Percentiles rank a stretch among this genome's conserved stretches.
Evolutionary conservation across 225 moss, liverwort and hornwort genomes (phyloP).

Genomic region (Sphagnum contortum): DNA sequence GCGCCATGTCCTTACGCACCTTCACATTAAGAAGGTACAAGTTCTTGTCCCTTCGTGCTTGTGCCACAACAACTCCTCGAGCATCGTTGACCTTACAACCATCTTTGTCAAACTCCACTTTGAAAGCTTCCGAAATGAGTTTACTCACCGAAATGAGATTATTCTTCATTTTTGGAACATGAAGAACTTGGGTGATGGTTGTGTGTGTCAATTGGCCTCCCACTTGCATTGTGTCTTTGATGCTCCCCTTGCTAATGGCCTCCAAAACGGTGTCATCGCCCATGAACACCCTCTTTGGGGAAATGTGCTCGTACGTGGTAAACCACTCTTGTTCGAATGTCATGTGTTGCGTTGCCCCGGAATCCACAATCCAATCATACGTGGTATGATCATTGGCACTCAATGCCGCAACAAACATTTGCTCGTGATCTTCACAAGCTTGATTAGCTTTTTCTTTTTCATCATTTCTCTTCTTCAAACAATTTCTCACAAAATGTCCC

Average conservation of each 20-base stretch:
- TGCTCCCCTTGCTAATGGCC: too few relatives aligned
- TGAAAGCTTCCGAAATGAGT: too few relatives aligned
- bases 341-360: neutral
- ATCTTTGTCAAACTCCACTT: too few relatives aligned
- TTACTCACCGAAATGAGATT: too few relatives aligned
- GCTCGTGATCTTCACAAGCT: neutral
- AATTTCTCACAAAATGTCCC: neutral
- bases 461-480: neutral
- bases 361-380: neutral
- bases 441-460: neutral
- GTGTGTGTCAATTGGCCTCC: too few relatives aligned
- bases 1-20: too few relatives aligned
- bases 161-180: too few relatives aligned
- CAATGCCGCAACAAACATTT: neutral
- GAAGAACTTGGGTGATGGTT: too few relatives aligned
- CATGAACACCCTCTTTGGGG: neutral
- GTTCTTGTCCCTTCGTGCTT: neutral
- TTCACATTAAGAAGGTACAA: neutral
- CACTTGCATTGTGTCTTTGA: too few relatives aligned
- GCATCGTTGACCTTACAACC: too few relatives aligned
- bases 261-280: too few relatives aligned
- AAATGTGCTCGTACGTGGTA: neutral
- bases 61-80: neutral
- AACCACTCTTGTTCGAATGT: neutral
- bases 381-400: neutral